Conservation (phyloP, 257 asterid species). For the Nicotiana tabacum region DNA sequence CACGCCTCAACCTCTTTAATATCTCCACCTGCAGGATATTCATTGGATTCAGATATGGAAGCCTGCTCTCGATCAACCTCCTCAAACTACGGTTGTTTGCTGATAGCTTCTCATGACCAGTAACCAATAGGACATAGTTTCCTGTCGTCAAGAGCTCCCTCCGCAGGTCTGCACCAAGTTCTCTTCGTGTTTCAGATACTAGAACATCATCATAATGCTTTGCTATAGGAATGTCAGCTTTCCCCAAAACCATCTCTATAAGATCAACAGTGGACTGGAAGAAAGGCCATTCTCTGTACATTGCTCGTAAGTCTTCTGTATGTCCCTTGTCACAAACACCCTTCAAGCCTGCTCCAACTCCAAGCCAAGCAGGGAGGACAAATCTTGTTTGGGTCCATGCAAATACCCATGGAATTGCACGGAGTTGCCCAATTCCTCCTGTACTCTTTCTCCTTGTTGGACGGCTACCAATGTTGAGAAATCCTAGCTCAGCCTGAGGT, state of each 20-base stretch:
- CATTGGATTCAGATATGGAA: constrained; percentile 85
- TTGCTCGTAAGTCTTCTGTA: constrained; percentile 69
- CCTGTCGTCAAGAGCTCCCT: constrained; percentile 70
- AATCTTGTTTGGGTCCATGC: constrained; percentile 98
- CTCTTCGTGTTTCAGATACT: constrained; percentile 60
- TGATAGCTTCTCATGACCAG: constrained; percentile 76
- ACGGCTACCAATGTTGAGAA: constrained; percentile 92
- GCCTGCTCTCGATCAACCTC: constrained; percentile 89
- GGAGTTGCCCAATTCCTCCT: constrained; percentile 65
- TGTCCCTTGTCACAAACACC: constrained; percentile 76
- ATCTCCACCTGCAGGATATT: constrained; percentile 96
- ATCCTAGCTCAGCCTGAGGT: constrained; percentile 91
- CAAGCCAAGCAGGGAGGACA: constrained; percentile 97
- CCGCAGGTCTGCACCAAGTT: constrained; percentile 73
- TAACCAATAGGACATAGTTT: constrained; percentile 53
- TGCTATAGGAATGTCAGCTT: constrained; percentile 75
- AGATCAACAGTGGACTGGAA: constrained; percentile 86
- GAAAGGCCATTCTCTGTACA: constrained; percentile 95
- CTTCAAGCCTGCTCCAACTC: constrained; percentile 86
- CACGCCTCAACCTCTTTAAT: constrained; percentile 69
- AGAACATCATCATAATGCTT: constrained; percentile 83
- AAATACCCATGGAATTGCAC: constrained; percentile 94
- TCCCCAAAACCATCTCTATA: constrained; percentile 92
- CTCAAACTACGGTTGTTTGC: constrained; percentile 63
- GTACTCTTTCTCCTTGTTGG: constrained; percentile 80